Base-by-base conservation (phyloP, 2,329 filamentous ascomycete genomes). In the Sporothrix luriei region DNA sequence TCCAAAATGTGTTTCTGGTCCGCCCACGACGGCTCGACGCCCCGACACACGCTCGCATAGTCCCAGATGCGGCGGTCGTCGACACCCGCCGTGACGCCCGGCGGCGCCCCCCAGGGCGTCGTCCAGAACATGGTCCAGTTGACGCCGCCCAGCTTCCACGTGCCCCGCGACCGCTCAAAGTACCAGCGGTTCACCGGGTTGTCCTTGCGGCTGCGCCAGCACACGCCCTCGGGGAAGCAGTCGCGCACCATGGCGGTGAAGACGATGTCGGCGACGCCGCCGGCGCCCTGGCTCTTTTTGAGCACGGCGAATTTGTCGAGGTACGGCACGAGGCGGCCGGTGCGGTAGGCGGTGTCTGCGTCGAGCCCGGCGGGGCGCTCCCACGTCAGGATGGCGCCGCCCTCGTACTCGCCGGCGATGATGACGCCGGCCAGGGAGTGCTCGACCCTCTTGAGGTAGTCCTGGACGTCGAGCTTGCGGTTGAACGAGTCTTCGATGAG, bases 61-160 rank as follows among this genome's bases (percentile, higher is more conserved):
- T 93, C 90, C 71, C 78, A 77, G 72, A 92, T 87, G 62, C 80
- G 83, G 71, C 82, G 79, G 48, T 83, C 80, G 71, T 85, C 80
- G 70, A 85, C 83, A 61, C 86, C 80, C 55, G 87, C 81, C 11
- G 57, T 62, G n/a, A 62, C 57, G 4, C 38, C 57, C 13, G 57
- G 38, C 10, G 57, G n/a, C 6, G 57, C 9, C 69, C 90, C 83
- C 61, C 87, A 86, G 0, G 87, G 84, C 0, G 91, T 95, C 1
- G 95, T 99, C 94, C 95, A 99, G 77, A 99, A 99, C 93, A 98
- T 97, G 3, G 93, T 93, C 95, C 95, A 99, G 74, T 94, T 90
- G 59, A 87, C 91, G n/a, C 87, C 88, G 0, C 86, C 84, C 49
- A 99, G 81, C 80, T 96, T 95, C 85, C 90, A 91, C 2, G 90